Base-by-base conservation (phyloP, 75 land plant genomes). In the Cunninghamia lanceolata region DNA sequence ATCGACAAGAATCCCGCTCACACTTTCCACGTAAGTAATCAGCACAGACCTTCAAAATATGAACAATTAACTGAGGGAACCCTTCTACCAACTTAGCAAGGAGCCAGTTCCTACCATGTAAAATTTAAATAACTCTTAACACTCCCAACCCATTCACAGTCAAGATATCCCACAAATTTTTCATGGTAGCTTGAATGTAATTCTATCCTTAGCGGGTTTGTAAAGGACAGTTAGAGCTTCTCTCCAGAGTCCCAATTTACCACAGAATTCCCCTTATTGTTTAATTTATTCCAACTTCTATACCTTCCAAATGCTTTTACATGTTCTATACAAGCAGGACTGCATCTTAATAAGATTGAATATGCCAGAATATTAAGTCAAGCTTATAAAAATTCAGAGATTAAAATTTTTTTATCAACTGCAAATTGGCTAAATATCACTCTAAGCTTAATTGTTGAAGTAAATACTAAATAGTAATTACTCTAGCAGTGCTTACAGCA, bases 21-120 rank as follows among this genome's bases (percentile, higher is more conserved):
- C 89, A 88, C 45, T 52, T 88, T 66, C 89, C 89, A 68, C 89
- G 89, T 45, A 88, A 42, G 74, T 43, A 83, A 82, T 88, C 89
- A 77, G 68, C 54, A 36, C 89, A 88, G 47, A 88, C 89, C 89
- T 88, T 46, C 84, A 88, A 43, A 80, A 42, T 45, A 80, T 80
- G 40, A 43, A 43, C 4, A 45, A 80, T 43, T 45, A 13, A 80
- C 10, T 45, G 32, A 78, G 82, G 32, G 32, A 39, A 40, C 28
- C 50, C 7, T 45, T 43, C 32, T 45, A 45, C 47, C 47, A 28
- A 80, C 38, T 42, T 56, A 54, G 16, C 15, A 46, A 85, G 38
- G 17, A 42, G 17, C 10, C 35, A 45, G 45, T 45, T 45, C 47
- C 82, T 42, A 82, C 42, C 21, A 36, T 82, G n/a, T 82, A 47